These are phyloP conservation scores for Mallotus nudiflorus DNA, from an alignment of 345 rosid genomes.

Conservation along the genomic window DNA sequence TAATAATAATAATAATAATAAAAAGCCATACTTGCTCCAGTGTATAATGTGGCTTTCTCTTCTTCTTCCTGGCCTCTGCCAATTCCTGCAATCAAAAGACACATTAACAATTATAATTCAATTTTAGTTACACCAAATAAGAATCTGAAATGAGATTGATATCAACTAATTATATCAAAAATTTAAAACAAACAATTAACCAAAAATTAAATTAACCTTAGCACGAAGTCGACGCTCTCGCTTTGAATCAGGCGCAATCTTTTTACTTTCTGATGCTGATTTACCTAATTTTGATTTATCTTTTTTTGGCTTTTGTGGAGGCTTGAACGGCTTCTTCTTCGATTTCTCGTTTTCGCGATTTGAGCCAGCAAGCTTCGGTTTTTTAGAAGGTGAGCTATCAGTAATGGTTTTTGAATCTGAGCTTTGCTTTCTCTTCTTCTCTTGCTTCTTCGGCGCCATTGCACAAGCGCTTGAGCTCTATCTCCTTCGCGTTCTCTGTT, in stretches of 20 bases:
- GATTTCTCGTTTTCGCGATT: conserved; percentile 20
- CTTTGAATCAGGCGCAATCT: conserved; percentile 27
- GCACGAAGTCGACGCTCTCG: conserved; percentile 52
- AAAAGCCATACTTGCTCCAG: conserved; percentile 66
- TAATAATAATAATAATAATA: neutral
- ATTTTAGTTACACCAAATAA: neutral
- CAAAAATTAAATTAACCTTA: conserved; percentile 54
- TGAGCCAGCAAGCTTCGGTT: conserved; percentile 33
- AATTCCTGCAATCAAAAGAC: conserved; percentile 47
- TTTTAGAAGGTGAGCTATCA: conserved; percentile 31
- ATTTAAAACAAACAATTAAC: neutral
- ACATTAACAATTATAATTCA: neutral
- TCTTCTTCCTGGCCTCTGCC: conserved; percentile 84
- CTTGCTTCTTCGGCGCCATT: conserved; percentile 54
- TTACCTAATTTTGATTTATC: conserved; percentile 11
- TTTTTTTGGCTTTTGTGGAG: conserved; percentile 11
- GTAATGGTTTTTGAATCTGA: conserved; percentile 20
- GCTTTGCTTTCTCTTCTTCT: conserved; percentile 43
- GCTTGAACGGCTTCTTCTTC: conserved; percentile 33
- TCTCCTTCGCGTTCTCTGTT: neutral
- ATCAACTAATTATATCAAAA: neutral
- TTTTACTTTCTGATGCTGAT: conserved; percentile 15
- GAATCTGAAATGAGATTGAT: neutral
- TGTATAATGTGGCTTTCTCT: conserved; percentile 72
- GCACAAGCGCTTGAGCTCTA: conserved; percentile 13